Evolutionary conservation across 352 stramenopile species (phyloP).

Genomic region (Aphanomyces euteiches): DNA sequence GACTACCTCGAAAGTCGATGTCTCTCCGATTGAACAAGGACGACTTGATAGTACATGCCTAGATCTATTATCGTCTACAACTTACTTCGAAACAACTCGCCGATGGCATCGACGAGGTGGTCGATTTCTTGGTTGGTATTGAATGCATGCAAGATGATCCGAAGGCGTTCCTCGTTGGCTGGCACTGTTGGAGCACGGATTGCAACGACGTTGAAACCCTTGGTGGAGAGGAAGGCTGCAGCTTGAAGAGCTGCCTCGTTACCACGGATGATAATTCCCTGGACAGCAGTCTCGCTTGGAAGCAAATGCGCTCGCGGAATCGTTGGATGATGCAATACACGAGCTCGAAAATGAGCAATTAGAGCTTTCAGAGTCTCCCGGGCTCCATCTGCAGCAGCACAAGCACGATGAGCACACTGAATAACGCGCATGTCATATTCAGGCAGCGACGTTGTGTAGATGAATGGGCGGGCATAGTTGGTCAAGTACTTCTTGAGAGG

Average conservation of each 20-base stretch:
- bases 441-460: conserved; percentile 95
- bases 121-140: conserved; percentile 89
- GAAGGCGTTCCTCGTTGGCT: conserved; percentile 90
- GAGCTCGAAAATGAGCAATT: conserved; percentile 77
- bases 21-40: not conserved
- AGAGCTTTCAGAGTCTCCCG: conserved; percentile 47
- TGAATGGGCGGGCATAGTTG: conserved; percentile 97
- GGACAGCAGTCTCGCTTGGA: conserved; percentile 86
- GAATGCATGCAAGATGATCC: conserved; percentile 94
- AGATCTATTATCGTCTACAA: not conserved
- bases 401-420: conserved; percentile 84
- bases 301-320: conserved; percentile 56
- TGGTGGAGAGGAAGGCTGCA: conserved; percentile 52
- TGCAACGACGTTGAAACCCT: conserved; percentile 89
- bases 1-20: conserved; percentile 7
- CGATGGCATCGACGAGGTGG: conserved; percentile 49
- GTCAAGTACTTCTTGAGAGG: conserved; percentile 91
- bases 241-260: conserved; percentile 86
- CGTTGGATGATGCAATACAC: conserved; percentile 36
- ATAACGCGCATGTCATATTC: conserved; percentile 90
- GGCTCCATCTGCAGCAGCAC: conserved; percentile 46
- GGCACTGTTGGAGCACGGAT: conserved; percentile 95
- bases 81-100: conserved; percentile 40
- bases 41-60: not conserved
- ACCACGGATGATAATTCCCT: conserved; percentile 91